These are phyloP conservation scores for Didymella lethalis DNA, from an alignment of 2,329 filamentous ascomycete genomes.

Conservation along the genomic window DNA sequence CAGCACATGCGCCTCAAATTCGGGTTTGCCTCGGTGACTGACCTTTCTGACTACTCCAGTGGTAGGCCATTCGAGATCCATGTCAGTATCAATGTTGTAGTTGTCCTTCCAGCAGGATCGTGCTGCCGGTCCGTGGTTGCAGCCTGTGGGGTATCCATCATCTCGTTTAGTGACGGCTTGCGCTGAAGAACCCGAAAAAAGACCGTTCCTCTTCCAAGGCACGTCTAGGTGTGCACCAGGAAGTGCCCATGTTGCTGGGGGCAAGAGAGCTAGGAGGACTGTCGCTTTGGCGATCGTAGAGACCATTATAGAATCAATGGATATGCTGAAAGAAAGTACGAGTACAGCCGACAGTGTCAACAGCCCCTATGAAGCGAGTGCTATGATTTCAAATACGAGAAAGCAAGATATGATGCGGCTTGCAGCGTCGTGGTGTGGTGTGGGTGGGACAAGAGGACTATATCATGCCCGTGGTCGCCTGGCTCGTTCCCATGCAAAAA, in stretches of 20 bases:
- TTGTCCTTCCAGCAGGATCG: conserved; percentile 38
- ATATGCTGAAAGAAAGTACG: conserved; percentile 16
- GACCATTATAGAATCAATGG: conserved; percentile 20
- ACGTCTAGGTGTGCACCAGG: conserved; percentile 28
- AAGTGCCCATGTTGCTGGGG: conserved; percentile 27
- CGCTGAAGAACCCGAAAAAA: conserved; percentile 20
- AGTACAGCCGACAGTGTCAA: conserved; percentile 2
- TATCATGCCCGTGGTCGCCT: conserved; percentile 28
- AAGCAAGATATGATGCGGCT: conserved; percentile 13
- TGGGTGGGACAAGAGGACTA: conserved; percentile 29
- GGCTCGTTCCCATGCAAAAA: conserved; percentile 19
- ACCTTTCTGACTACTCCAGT: conserved; percentile 52
- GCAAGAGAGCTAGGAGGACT: conserved; percentile 27
- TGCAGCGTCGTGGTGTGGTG: conserved; percentile 15
- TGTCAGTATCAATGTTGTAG: conserved; percentile 55
- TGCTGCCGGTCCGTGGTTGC: conserved; percentile 34
- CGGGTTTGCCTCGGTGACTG: conserved; percentile 4
- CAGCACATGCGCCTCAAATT: conserved; percentile 1
- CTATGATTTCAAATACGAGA: conserved; percentile 15
- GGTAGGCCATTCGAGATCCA: conserved; percentile 53
- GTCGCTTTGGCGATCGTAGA: conserved; percentile 20
- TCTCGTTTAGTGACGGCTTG: conserved; percentile 14
- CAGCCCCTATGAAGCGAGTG: conserved; percentile 11
- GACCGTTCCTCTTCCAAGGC: conserved; percentile 35
- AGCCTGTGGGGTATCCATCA: conserved; percentile 26